Conservation (phyloP, 2,329 filamentous ascomycete species). For the Lasiodiplodia citricola region DNA sequence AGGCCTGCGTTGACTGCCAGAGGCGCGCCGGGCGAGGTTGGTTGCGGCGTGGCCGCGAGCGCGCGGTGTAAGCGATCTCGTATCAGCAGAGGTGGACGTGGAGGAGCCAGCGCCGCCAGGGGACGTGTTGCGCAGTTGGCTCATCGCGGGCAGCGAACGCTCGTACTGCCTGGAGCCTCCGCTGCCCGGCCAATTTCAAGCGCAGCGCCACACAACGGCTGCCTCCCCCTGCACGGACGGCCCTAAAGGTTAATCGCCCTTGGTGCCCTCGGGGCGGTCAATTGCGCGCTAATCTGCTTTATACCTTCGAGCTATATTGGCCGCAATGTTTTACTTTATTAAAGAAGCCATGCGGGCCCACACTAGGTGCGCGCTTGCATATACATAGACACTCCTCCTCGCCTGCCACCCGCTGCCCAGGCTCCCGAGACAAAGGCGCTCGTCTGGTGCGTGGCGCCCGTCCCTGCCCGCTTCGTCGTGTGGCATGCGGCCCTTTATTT, state of each 20-base stretch:
- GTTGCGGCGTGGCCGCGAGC: not conserved
- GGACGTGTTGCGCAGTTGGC: slow-evolving; percentile 30
- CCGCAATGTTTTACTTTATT: slow-evolving; percentile 39
- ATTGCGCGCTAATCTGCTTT: slow-evolving; percentile 38
- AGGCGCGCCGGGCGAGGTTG: not conserved
- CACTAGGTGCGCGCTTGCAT: slow-evolving; percentile 25
- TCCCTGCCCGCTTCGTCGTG: slow-evolving; percentile 25
- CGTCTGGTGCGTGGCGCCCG: slow-evolving; percentile 22
- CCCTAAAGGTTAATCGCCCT: slow-evolving; percentile 40
- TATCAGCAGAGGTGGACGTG: slow-evolving; percentile 15
- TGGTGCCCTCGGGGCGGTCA: slow-evolving; percentile 37
- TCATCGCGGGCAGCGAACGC: slow-evolving; percentile 41
- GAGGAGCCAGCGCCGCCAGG: slow-evolving; percentile 1
- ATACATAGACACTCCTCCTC: slow-evolving; percentile 42
- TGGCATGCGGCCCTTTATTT: slow-evolving; percentile 20
- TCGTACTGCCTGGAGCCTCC: slow-evolving; percentile 9
- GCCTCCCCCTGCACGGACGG: slow-evolving; percentile 35
- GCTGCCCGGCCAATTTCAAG: slow-evolving; percentile 21
- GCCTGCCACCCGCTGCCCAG: slow-evolving; percentile 28
- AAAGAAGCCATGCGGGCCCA: slow-evolving; percentile 25
- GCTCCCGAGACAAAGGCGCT: slow-evolving; percentile 24
- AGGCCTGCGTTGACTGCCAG: not conserved
- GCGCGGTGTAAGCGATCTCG: slow-evolving; percentile 23
- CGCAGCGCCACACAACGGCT: slow-evolving; percentile 29
- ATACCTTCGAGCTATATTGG: slow-evolving; percentile 29